Base-by-base conservation (phyloP, 257 asterid genomes). In the Gardenia jasminoides region DNA sequence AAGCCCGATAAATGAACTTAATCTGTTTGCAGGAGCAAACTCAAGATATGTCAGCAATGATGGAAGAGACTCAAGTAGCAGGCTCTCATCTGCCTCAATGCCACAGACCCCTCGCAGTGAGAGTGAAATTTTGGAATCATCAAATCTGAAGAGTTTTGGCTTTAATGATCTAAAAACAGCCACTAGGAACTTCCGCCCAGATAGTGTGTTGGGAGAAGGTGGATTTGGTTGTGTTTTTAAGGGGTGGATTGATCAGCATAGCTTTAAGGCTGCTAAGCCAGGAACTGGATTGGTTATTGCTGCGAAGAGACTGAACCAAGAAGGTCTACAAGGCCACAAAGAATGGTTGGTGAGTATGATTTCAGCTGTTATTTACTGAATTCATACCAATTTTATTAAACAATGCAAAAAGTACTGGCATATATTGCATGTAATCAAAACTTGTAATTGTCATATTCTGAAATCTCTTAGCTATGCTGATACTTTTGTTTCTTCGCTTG, bases 191-290 rank as follows among this genome's bases (percentile, higher is more conserved):
- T 92, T 92, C 82, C 96, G 96, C 2, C 97, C 97, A 0, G 97
- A 92, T 83, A 92, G 97, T 88, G 93, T 92, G 78, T 80, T 92
- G 56, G 96, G 96, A 10, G 97, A 92, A 82, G 97, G 97, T 48
- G 96, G 97, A 17, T 92, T 92, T 74, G 97, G 96, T 22, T 89
- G 91, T 54, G 96, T 92, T 28, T 92, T 92, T 86, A 92, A 92
- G 72, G 97, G 97, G 17, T 92, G 97, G 97, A 87, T 92, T 33
- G 97, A 92, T 43, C 91, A 92, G 80, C 72, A 85, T 46, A 87
- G 91, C 2, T 89, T 78, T 75, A 91, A 89, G 83, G 96, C 97
- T 20, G 86, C 97, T 0, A 88, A 80, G 82, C 93, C 97, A 0
- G 97, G 97, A 59, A 89, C 92, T 2, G 97, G 97, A 28, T 81